Percentiles rank a stretch among this genome's conserved stretches.
Evolutionary conservation across 768 basidiomycete genomes (phyloP).

Genomic region (Dioszegia hungarica): DNA sequence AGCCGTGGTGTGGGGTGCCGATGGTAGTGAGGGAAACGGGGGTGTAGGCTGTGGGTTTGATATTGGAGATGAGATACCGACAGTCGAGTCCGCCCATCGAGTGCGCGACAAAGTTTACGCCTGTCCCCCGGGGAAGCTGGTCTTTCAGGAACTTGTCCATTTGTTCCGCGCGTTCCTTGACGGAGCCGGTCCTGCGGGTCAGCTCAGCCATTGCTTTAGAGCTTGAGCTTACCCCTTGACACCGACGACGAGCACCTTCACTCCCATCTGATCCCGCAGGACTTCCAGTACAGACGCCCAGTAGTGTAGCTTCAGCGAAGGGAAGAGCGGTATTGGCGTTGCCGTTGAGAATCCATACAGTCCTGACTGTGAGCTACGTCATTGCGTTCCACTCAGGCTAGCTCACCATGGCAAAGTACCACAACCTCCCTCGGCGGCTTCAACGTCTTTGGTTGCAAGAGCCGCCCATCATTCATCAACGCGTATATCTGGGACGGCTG

Average conservation of each 20-base stretch:
- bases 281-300: slow-evolving; percentile 85
- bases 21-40: slow-evolving; percentile 84
- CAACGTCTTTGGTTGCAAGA: slow-evolving; percentile 65
- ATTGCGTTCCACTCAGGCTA: neutral
- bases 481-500: slow-evolving; percentile 44
- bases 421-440: slow-evolving; percentile 75
- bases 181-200: slow-evolving; percentile 71
- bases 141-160: slow-evolving; percentile 67
- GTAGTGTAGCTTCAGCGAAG: slow-evolving; percentile 81
- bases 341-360: slow-evolving; percentile 92
- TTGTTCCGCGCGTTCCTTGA: slow-evolving; percentile 69
- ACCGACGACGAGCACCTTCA: slow-evolving; percentile 90
- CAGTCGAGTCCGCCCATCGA: slow-evolving; percentile 98
- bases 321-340: slow-evolving; percentile 70
- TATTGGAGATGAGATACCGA: slow-evolving; percentile 80
- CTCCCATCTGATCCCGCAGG: slow-evolving; percentile 72
- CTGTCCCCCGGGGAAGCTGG: slow-evolving; percentile 62
- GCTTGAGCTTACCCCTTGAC: slow-evolving; percentile 73
- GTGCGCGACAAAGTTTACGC: slow-evolving; percentile 89
- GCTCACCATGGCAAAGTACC: slow-evolving; percentile 88
- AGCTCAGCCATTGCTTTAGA: neutral
- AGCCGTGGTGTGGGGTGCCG: slow-evolving; percentile 89
- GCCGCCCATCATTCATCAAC: slow-evolving; percentile 67
- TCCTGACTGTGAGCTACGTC: slow-evolving; percentile 53
- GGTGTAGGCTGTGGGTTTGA: slow-evolving; percentile 73